Conservation (phyloP, 345 rosid genomes). For the Citropsis articulata region DNA sequence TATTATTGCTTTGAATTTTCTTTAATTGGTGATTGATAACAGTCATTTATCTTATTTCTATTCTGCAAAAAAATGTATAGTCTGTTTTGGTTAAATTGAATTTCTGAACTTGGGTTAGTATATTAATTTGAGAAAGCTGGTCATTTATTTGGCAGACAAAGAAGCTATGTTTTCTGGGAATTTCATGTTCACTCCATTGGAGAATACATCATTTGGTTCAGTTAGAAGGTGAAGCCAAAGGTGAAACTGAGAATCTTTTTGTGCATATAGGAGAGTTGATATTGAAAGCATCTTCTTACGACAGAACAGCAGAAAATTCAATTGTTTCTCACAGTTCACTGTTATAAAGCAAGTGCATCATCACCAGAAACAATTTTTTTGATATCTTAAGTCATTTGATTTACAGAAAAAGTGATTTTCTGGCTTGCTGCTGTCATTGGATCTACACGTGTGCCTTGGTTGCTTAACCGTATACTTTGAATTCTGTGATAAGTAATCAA, state of each 20-base stretch:
- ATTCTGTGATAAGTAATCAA: neutral
- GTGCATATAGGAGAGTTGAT: neutral
- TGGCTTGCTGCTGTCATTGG: neutral
- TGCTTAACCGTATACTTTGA: neutral
- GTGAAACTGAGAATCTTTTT: neutral
- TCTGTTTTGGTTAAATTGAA: neutral
- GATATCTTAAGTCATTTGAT: neutral
- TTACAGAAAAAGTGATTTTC: neutral
- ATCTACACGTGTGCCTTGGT: neutral
- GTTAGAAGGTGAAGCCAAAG: constrained; percentile 18
- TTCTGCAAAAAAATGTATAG: neutral
- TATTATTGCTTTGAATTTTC: neutral
- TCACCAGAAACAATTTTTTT: neutral
- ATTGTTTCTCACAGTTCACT: neutral
- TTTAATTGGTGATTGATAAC: neutral
- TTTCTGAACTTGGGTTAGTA: neutral
- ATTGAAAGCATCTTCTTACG: neutral
- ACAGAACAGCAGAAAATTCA: neutral
- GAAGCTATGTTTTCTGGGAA: constrained; percentile 87
- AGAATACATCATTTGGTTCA: constrained; percentile 25
- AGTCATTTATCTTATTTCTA: neutral
- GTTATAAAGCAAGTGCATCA: neutral
- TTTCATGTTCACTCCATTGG: constrained; percentile 72
- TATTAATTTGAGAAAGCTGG: constrained; percentile 14
- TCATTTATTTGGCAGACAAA: constrained; percentile 56